Evolutionary conservation across 768 basidiomycete genomes (phyloP).

Genomic region (Dictyophora rubrovolvata): DNA sequence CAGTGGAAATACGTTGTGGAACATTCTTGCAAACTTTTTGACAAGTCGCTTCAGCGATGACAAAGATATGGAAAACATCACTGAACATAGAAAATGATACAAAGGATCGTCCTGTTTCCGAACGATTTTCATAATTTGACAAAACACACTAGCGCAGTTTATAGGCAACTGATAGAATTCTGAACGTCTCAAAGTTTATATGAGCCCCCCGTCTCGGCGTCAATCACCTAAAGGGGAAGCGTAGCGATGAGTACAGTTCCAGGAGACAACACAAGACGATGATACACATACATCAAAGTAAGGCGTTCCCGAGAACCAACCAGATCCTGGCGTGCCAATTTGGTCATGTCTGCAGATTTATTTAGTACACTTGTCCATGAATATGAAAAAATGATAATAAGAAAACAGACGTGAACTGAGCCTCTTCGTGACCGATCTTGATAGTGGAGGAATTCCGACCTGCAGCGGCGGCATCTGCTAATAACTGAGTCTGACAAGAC

Average conservation of each 20-base stretch:
- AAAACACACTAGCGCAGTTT: not conserved
- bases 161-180: not conserved
- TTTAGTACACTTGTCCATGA: not conserved
- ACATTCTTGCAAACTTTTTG: slow-evolving; percentile 52
- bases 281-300: slow-evolving; percentile 8
- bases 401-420: slow-evolving; percentile 13
- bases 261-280: not conserved
- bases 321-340: not conserved
- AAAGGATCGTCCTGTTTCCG: not conserved
- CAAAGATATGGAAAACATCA: not conserved
- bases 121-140: no score
- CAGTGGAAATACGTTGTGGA: slow-evolving; percentile 68
- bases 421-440: slow-evolving; percentile 19
- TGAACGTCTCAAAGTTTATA: not conserved
- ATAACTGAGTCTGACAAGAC: slow-evolving; percentile 36
- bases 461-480: slow-evolving; percentile 33
- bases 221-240: not conserved
- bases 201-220: not conserved
- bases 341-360: slow-evolving; percentile 2
- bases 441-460: slow-evolving; percentile 14
- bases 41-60: slow-evolving; percentile 19
- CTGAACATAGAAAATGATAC: not conserved
- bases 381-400: not conserved
- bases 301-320: slow-evolving; percentile 6
- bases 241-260: not conserved